A percentile compares a stretch with the other conserved stretches of the same genome.
These are phyloP conservation scores for Cynara cardunculus DNA, from an alignment of 129 eudicot species.

Conservation along the genomic window DNA sequence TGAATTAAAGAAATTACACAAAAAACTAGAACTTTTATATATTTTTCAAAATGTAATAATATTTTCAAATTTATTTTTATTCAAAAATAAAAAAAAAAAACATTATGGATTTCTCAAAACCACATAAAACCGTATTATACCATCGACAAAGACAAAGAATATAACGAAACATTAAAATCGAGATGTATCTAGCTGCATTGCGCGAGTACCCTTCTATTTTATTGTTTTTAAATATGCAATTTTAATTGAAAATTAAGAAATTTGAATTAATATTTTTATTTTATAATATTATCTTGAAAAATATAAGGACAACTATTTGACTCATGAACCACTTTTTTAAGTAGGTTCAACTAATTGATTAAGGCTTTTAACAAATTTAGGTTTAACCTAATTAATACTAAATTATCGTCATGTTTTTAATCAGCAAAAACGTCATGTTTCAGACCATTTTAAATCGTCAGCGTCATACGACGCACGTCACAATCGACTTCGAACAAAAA, in stretches of 20 bases:
- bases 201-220: too few species aligned
- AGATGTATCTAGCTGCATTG: too few species aligned
- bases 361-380: slow-evolving; percentile 19
- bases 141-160: too few species aligned
- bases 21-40: too few species aligned
- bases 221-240: background rate
- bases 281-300: slow-evolving; percentile 6
- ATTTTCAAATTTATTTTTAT: too few species aligned
- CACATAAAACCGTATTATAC: too few species aligned
- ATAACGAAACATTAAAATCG: too few species aligned
- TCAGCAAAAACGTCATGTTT: background rate
- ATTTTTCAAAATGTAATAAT: too few species aligned
- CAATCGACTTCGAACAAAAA: background rate
- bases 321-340: slow-evolving; percentile 16
- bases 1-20: too few species aligned
- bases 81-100: too few species aligned
- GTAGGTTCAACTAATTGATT: slow-evolving; percentile 32
- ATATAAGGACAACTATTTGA: background rate
- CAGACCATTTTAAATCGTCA: background rate
- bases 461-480: background rate
- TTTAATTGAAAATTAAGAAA: background rate
- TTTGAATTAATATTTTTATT: background rate
- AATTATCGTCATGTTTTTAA: slow-evolving; percentile 10
- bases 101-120: too few species aligned
- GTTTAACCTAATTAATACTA: slow-evolving; percentile 10